phyloP scores from a whole-genome alignment of 2,329 filamentous ascomycete species.

The Exophiala aquamarina region DNA sequence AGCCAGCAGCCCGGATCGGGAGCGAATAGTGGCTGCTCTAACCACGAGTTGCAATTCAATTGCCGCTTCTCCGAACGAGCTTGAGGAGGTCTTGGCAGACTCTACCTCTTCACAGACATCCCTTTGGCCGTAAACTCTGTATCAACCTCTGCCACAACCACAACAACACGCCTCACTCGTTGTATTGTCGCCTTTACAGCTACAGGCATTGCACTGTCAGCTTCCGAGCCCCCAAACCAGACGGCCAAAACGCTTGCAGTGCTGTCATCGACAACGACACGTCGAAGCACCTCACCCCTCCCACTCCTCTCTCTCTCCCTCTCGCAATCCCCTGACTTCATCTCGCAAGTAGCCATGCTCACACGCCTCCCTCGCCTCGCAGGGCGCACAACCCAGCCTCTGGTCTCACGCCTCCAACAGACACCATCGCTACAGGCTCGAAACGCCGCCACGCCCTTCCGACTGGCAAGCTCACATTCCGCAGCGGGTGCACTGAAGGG shows the following conservation, averaged over 20 bases:
- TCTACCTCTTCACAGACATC: conserved; percentile 1
- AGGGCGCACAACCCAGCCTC: background rate
- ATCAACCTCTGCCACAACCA: too few relatives aligned
- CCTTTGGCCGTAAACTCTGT: too few relatives aligned
- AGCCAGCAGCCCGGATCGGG: too few relatives aligned
- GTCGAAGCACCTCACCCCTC: background rate
- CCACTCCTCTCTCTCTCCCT: background rate
- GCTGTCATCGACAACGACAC: too few relatives aligned
- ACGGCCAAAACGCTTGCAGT: too few relatives aligned
- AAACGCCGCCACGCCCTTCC: background rate
- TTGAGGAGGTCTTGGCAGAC: background rate
- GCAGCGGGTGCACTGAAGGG: conserved; percentile 6
- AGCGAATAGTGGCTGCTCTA: background rate
- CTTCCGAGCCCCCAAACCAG: background rate
- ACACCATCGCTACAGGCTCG: background rate
- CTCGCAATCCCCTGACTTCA: background rate
- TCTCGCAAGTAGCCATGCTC: background rate
- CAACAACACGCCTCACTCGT: background rate
- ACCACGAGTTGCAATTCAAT: background rate
- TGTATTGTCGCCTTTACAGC: background rate
- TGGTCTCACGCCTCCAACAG: background rate
- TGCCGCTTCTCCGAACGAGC: conserved; percentile 2
- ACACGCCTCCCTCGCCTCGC: background rate
- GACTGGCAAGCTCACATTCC: background rate
- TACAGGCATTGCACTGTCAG: background rate